Base-by-base conservation (phyloP, 345 rosid genomes). In the Nephelium lappaceum region DNA sequence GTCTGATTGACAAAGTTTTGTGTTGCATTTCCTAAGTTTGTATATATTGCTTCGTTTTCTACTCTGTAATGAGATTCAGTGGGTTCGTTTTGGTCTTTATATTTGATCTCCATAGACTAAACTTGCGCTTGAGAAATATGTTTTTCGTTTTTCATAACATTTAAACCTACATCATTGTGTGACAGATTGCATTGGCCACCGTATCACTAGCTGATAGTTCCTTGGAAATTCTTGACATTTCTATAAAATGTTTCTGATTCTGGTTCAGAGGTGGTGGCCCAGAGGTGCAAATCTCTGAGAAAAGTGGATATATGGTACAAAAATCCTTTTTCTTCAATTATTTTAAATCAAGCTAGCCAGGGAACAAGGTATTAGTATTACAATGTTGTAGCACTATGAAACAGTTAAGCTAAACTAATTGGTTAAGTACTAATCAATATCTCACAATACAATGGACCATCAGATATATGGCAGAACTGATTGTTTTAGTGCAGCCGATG, bases 271-370 rank as follows among this genome's bases (percentile, higher is more conserved):
- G 85, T 85, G 82, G 85, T 92, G 66, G 89, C 96, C 2, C 81
- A 81, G 79, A 78, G 74, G 6, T 93, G 98, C 89, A 87, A 77
- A 77, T 88, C 83, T 78, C 89, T 95, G 68, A 85, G 90, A 70
- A 94, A 98, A 77, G 86, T 91, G 57, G 99, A 95, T 86, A 90
- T 91, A 82, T 93, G 99, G 99, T 93, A 83, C 8, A 19, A 2
- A 53, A 57, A 16, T 61, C 24, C 23, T 31, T 36, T 36, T 60
- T 24, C 45, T 38, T 47, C n/a, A 6, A 60, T 42, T 23, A 1
- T 60, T 72, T 75, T 5, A 62, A 61, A 3, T 25, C 0, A 73
- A 31, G 36, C 36, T 1, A 31, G 36, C 36, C 36, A 31, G 5
- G 19, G 24, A 5, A 25, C 5, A 5, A 41, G 11, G 16, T 18